A percentile compares a stretch with the other conserved stretches of the same genome.
phyloP scores from a whole-genome alignment of 306 rosid species.

The Fagus crenata region DNA sequence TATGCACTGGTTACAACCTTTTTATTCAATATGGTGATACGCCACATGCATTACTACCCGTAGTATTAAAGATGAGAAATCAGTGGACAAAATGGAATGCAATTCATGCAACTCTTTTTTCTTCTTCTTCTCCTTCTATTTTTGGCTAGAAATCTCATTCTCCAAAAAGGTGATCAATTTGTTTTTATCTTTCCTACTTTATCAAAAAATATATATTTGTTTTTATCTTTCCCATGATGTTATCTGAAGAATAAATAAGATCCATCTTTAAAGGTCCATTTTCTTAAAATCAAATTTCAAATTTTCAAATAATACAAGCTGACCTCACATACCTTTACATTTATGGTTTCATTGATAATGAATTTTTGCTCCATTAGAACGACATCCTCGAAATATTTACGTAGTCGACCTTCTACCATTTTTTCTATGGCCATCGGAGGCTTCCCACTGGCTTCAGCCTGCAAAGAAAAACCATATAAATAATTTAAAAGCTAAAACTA shows the following conservation, averaged over 20 bases:
- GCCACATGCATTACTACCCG: no score
- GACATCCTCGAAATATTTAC: conserved; percentile 87
- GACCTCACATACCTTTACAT: conserved; percentile 60
- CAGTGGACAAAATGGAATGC: no score
- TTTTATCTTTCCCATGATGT: background rate
- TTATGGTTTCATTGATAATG: conserved; percentile 62
- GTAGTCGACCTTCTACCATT: conserved; percentile 93
- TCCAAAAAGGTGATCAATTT: background rate
- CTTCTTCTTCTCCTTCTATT: no score
- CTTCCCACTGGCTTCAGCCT: conserved; percentile 89
- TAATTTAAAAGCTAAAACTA: background rate
- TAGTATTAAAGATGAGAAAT: no score
- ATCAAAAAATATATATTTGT: background rate
- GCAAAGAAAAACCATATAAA: conserved; percentile 32
- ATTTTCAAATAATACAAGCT: background rate
- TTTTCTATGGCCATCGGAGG: conserved; percentile 83
- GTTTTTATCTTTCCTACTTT: background rate
- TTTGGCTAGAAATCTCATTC: background rate
- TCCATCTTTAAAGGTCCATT: background rate
- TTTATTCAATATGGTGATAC: no score
- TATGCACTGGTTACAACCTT: no score
- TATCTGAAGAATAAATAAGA: no score
- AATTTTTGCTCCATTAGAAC: conserved; percentile 91
- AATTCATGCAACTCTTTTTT: no score
- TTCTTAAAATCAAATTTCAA: no score